Evolutionary conservation across 441 rosid genomes (phyloP).

Genomic region (Bocquillonia castaneifolia): DNA sequence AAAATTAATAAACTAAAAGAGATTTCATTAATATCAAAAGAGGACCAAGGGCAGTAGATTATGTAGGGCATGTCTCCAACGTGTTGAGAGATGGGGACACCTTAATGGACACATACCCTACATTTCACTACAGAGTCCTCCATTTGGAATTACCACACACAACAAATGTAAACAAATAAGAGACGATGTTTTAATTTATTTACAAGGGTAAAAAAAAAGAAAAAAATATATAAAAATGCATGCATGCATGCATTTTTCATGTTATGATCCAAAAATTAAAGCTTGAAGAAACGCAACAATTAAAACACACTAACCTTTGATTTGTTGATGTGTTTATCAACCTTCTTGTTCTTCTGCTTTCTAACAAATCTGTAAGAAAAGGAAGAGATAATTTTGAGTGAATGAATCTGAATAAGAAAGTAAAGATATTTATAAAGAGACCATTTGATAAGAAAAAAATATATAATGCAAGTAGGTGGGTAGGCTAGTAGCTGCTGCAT

Average conservation of each 20-base stretch:
- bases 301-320: slow-evolving; percentile 8
- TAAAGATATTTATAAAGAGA: neutral
- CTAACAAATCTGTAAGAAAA: too few relatives aligned
- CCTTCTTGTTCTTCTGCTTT: neutral
- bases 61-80: slow-evolving; percentile 6
- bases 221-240: neutral
- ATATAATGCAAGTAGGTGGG: neutral
- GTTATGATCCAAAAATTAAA: neutral
- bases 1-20: neutral
- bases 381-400: neutral
- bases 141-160: neutral
- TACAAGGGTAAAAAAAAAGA: too few relatives aligned
- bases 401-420: too few relatives aligned
- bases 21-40: neutral
- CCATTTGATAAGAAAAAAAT: neutral
- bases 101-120: slow-evolving; percentile 1
- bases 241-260: neutral
- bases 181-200: neutral
- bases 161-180: neutral
- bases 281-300: slow-evolving; percentile 3
- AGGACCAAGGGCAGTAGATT: neutral
- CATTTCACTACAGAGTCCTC: neutral
- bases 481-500: too few relatives aligned
- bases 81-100: neutral
- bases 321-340: neutral